Base-by-base conservation (phyloP, 2,329 filamentous ascomycete species). In the Colletotrichum acutatum region DNA sequence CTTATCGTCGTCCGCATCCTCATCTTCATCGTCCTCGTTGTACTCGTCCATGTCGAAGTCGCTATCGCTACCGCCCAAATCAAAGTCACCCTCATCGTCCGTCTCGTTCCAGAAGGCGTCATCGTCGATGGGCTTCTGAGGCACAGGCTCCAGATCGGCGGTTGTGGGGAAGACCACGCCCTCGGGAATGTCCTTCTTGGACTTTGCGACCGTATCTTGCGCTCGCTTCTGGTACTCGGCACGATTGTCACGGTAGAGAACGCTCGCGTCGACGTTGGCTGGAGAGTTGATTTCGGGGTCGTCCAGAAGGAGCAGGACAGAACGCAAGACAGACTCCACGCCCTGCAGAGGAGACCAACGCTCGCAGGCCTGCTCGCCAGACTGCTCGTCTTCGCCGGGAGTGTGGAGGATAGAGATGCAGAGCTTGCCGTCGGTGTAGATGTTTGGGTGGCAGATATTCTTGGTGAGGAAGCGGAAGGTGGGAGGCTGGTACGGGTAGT, bases 341-440 rank as follows among this genome's bases (percentile, higher is more conserved):
- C 95, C 94, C 82, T 98, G 96, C 4, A 97, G 91, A 1, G 97
- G 95, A 6, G 94, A 95, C 96, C 96, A 99, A 71, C 96, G 93
- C 84, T 98, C 97, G 71, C 92, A 93, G 7, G 97, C 96, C 52
- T 90, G 84, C 83, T 98, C 96, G 74, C 97, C 97, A 0, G 95
- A 98, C 87, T 95, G 96, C 77, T 93, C 90, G 80, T 98, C 96
- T 74, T 98, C 95, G 76, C 97, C 97, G 0, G 97, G 95, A 22
- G 91, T 90, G 83, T 99, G 96, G 12, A 99, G 91, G 78, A 99
- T 99, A 58, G 95, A 98, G 81, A 99, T 98, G 86, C 97, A 98
- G 57, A 98, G 89, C 76, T 92, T 92, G 78, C 96, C 96, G 81
- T 98, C 94, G 6, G 91, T 85, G 84, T 98, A 98, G 79, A 99